A percentile compares a stretch with the other conserved stretches of the same genome.
Evolutionary conservation across 176 grass and related monocot species (phyloP).

Genomic region (Aegilops umbellulata): DNA sequence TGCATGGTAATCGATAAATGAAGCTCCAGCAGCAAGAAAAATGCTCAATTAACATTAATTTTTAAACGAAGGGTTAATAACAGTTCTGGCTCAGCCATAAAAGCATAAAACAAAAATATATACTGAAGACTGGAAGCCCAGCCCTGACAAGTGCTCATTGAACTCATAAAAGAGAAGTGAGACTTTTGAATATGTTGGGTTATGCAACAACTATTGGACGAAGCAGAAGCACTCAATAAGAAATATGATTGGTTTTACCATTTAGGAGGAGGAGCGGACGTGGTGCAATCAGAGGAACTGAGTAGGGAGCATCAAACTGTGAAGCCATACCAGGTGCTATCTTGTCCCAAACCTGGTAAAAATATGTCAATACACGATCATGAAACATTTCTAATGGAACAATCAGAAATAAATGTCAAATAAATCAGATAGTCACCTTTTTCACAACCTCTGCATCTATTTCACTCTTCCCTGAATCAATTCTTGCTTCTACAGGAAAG

Average conservation of each 20-base stretch:
- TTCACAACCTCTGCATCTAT: constrained; percentile 72
- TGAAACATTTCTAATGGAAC: not conserved
- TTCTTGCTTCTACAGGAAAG: constrained; percentile 53
- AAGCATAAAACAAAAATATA: not conserved
- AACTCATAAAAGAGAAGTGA: not conserved
- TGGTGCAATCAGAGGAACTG: constrained; percentile 65
- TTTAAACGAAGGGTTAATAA: not conserved
- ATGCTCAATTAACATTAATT: not conserved
- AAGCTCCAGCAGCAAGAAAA: constrained; percentile 6
- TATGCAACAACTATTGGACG: not conserved
- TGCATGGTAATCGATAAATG: constrained; percentile 31
- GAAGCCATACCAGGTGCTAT: constrained; percentile 79
- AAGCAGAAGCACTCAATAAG: not conserved
- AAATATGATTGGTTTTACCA: constrained; percentile 48
- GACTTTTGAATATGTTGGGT: not conserved
- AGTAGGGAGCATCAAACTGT: constrained; percentile 66
- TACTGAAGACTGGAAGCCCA: not conserved
- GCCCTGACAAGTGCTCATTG: not conserved
- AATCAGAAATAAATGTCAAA: constrained; percentile 8
- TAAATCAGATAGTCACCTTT: constrained; percentile 51
- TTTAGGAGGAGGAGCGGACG: constrained; percentile 70
- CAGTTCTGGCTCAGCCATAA: not conserved
- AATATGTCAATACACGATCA: not conserved
- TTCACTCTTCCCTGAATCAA: constrained; percentile 69
- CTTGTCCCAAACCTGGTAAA: constrained; percentile 77